Base-by-base conservation (phyloP, 2,329 filamentous ascomycete genomes). In the Ophiostoma sp. region DNA sequence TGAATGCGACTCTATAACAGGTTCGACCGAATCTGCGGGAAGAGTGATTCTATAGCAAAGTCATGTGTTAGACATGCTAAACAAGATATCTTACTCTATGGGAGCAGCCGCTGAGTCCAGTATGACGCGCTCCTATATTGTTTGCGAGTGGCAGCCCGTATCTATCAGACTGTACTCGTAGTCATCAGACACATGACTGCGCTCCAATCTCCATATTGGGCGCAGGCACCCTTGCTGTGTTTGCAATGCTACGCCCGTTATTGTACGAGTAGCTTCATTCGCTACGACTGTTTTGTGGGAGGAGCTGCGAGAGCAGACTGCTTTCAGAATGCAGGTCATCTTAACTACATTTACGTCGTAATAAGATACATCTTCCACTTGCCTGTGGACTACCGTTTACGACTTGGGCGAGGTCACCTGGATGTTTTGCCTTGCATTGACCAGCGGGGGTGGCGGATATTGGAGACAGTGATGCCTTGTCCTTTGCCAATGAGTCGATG, bases 381-480 rank as follows among this genome's bases (percentile, higher is more conserved):
- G 55, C 12, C 27, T 8, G 52, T 58, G 27, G 27, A 58, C 14
- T 58, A 18, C 49, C n/a, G 27, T 60, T 38, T 9, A 38, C 27
- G 27, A 18, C 55, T 38, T 27, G 55, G 55, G 38, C 55, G 27
- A 38, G 55, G 55, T 60, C 55, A 60, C 55, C 55, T 60, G 55
- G 52, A 27, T 27, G 6, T 58, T 38, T n/a, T 52, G 16, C 27
- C 16, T 44, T 63, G 60, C 60, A 63, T 63, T 63, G 60, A 62
- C 36, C 58, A 42, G 58, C 40, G 60, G 60, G 58, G 60, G 60
- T 63, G 60, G 60, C 60, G 60, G 60, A 63, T 42, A 63, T 63
- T 27, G 27, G 27, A 27, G 27, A 27, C 27, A 27, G 27, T 27
- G 27, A 27, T 27, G 27, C 27, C 27, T 27, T 27, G 27, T 27